Percentiles rank a stretch among this genome's conserved stretches.
Evolutionary conservation across 192 early-diverging fungal species (phyloP).

Genomic region (Coemansia sp.): DNA sequence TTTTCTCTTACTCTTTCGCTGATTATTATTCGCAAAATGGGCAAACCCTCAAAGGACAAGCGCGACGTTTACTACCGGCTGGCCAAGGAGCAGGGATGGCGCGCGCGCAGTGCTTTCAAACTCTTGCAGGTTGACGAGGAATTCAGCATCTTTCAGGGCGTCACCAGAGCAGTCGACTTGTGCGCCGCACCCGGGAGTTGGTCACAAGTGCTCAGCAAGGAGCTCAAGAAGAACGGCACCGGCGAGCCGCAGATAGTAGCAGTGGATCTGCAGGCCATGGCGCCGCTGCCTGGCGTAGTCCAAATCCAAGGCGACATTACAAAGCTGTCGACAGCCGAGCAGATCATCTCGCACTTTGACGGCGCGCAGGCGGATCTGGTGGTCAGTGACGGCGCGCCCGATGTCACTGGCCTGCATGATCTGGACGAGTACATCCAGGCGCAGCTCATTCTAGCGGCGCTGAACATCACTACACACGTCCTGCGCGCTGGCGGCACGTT

Average conservation of each 20-base stretch:
- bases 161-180: slow-evolving; percentile 89
- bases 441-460: slow-evolving; percentile 90
- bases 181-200: slow-evolving; percentile 98
- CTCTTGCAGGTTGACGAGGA: slow-evolving; percentile 96
- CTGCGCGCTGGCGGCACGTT: slow-evolving; percentile 90
- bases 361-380: slow-evolving; percentile 90
- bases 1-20: background rate
- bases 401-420: slow-evolving; percentile 97
- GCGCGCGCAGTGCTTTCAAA: slow-evolving; percentile 97
- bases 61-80: slow-evolving; percentile 96
- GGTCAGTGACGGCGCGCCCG: slow-evolving; percentile 95
- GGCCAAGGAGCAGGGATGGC: slow-evolving; percentile 98
- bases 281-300: slow-evolving; percentile 90
- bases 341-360: slow-evolving; percentile 89
- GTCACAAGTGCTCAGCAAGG: slow-evolving; percentile 87
- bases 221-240: slow-evolving; percentile 58
- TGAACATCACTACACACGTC: slow-evolving; percentile 97
- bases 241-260: slow-evolving; percentile 84
- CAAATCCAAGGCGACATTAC: slow-evolving; percentile 99
- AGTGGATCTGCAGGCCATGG: slow-evolving; percentile 97
- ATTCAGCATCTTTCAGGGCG: slow-evolving; percentile 88
- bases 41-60: slow-evolving; percentile 91
- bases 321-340: slow-evolving; percentile 87
- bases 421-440: slow-evolving; percentile 99
- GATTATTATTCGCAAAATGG: slow-evolving; percentile 51